Evolutionary conservation across 306 rosid species (phyloP).

Genomic region (Gillenia trifoliata): DNA sequence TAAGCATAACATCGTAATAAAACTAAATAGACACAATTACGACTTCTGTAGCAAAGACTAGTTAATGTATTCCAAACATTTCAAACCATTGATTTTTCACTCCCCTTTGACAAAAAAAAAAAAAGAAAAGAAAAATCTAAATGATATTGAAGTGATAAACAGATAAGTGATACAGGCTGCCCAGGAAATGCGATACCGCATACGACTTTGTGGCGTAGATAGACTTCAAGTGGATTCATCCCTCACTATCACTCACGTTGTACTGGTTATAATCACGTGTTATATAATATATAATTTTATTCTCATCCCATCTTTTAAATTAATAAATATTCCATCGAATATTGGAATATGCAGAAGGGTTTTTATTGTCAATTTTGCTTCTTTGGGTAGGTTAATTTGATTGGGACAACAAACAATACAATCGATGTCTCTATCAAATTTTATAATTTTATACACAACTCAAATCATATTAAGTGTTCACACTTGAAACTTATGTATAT

Average conservation of each 20-base stretch:
- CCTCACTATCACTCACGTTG: not conserved
- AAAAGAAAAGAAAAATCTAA: too few relatives aligned
- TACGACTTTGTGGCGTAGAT: not conserved
- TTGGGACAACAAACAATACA: not conserved
- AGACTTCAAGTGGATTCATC: conserved; percentile 5
- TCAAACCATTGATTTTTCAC: too few relatives aligned
- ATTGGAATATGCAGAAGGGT: not conserved
- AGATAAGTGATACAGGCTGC: not conserved
- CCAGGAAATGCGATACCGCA: not conserved
- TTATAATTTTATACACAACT: not conserved
- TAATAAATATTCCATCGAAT: not conserved
- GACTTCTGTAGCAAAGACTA: too few relatives aligned
- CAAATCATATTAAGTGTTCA: not conserved
- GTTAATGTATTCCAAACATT: too few relatives aligned
- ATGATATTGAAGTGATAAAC: not conserved
- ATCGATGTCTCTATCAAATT: not conserved
- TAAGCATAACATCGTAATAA: too few relatives aligned
- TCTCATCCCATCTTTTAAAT: not conserved
- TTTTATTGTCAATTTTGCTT: too few relatives aligned
- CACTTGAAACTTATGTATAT: not conserved
- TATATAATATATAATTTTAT: too few relatives aligned
- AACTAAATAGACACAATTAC: too few relatives aligned
- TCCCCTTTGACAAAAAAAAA: too few relatives aligned
- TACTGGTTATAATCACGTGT: conserved; percentile 4
- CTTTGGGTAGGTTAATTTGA: not conserved